These are phyloP conservation scores for Pseudophaeomoniella oleicola DNA, from an alignment of 2,329 filamentous ascomycete species.

Conservation along the genomic window DNA sequence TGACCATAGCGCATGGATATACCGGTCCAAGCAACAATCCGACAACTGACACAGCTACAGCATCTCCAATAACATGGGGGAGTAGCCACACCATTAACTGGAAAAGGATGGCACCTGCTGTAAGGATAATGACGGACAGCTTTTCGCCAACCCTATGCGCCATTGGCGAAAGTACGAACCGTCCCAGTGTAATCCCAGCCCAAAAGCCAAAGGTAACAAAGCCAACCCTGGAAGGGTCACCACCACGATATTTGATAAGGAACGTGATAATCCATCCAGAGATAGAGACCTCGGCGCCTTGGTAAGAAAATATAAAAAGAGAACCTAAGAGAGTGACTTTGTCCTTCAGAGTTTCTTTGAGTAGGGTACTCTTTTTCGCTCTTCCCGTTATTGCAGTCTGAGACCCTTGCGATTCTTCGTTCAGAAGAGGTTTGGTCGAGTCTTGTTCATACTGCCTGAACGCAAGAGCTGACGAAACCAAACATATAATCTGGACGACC, in stretches of 20 bases:
- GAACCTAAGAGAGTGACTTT: slow-evolving; percentile 57
- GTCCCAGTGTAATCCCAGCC: slow-evolving; percentile 60
- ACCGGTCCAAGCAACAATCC: slow-evolving; percentile 65
- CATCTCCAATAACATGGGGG: slow-evolving; percentile 58
- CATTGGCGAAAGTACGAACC: slow-evolving; percentile 54
- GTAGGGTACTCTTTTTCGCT: slow-evolving; percentile 14
- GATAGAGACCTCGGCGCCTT: slow-evolving; percentile 71
- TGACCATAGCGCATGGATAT: slow-evolving; percentile 47
- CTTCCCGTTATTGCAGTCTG: background rate
- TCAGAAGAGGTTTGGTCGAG: slow-evolving; percentile 24
- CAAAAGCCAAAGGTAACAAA: slow-evolving; percentile 62
- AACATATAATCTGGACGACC: slow-evolving; percentile 40
- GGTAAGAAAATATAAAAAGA: slow-evolving; percentile 73
- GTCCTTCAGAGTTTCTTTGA: slow-evolving; percentile 35
- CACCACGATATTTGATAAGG: slow-evolving; percentile 57
- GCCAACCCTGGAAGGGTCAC: slow-evolving; percentile 55
- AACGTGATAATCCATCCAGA: slow-evolving; percentile 82
- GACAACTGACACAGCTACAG: slow-evolving; percentile 52
- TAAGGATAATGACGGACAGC: slow-evolving; percentile 49
- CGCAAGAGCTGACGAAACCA: slow-evolving; percentile 47
- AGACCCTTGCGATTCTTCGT: slow-evolving; percentile 28
- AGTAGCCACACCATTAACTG: slow-evolving; percentile 68
- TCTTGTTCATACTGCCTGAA: slow-evolving; percentile 60
- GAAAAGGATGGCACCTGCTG: slow-evolving; percentile 47
- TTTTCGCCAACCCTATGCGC: slow-evolving; percentile 58